Percentiles rank a stretch among this genome's conserved stretches.
Conservation (phyloP, 169 alveolate species). For the Toxoplasma gondii region DNA sequence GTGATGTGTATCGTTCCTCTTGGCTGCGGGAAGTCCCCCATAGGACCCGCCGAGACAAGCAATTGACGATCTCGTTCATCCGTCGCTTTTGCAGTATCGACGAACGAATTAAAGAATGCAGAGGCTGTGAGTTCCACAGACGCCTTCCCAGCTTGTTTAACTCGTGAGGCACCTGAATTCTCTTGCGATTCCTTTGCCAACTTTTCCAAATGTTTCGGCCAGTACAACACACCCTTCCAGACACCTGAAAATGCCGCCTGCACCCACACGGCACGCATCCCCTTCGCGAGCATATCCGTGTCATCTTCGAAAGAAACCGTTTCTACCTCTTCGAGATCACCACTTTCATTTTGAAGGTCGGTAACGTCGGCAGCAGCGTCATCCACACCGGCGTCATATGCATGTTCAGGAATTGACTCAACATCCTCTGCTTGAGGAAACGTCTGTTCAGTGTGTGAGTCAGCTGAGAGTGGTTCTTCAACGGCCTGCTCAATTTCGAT, state of each 20-base stretch:
- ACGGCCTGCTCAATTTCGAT: no score
- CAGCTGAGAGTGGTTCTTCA: no score
- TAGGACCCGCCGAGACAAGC: background rate
- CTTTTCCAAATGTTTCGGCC: slow-evolving; percentile 22
- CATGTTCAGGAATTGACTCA: no score
- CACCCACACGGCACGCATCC: slow-evolving; percentile 31
- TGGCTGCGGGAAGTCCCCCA: background rate
- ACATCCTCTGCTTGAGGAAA: no score
- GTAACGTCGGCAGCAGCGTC: no score
- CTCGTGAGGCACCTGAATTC: background rate
- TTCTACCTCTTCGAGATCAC: no score
- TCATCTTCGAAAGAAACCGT: background rate
- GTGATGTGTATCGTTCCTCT: background rate
- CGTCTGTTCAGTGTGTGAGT: no score
- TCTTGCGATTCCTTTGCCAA: background rate
- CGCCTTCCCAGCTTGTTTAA: background rate
- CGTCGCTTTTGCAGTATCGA: background rate
- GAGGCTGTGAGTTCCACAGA: background rate
- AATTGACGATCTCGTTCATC: background rate
- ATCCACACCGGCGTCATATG: no score
- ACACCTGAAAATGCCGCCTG: slow-evolving; percentile 31
- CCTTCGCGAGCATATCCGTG: background rate
- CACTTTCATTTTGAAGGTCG: no score
- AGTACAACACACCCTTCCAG: slow-evolving; percentile 4
- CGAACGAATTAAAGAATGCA: background rate